Conservation (phyloP, 768 basidiomycete species). For the Russula brevipes region DNA sequence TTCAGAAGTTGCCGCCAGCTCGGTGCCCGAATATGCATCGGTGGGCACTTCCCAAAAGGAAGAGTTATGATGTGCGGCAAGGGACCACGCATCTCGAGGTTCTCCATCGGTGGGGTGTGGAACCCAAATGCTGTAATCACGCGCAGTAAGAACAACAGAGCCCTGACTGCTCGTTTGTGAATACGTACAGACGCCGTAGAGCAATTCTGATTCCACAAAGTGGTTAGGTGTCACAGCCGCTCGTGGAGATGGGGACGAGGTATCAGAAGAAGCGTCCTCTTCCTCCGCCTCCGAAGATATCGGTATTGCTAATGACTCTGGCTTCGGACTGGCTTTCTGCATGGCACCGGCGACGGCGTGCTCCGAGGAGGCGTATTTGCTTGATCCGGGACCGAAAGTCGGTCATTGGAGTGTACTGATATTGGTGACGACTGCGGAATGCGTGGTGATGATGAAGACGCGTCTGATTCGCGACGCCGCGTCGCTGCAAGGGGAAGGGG, state of each 20-base stretch:
- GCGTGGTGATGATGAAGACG: background rate
- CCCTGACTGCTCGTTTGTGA: background rate
- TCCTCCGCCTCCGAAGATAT: conserved; percentile 13
- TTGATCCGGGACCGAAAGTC: background rate
- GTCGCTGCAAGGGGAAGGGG: background rate
- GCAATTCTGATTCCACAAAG: conserved; percentile 53
- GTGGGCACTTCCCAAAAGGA: conserved; percentile 60
- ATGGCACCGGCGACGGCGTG: background rate
- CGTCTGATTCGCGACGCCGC: background rate
- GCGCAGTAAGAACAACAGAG: background rate
- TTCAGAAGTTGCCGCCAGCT: conserved; percentile 71
- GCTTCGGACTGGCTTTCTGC: conserved; percentile 11
- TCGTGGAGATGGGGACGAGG: background rate
- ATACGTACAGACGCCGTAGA: conserved; percentile 37
- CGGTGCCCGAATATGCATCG: conserved; percentile 68
- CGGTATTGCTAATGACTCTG: background rate
- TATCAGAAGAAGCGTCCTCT: background rate
- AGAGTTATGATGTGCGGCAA: conserved; percentile 74
- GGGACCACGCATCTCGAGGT: conserved; percentile 43
- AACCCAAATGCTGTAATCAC: conserved; percentile 59
- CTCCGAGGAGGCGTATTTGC: background rate
- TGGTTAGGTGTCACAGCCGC: conserved; percentile 16
- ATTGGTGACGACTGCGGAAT: background rate
- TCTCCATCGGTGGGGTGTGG: conserved; percentile 48
- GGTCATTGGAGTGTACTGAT: background rate